Conservation (phyloP, 176 grass and related monocot species). For the Aegilops umbellulata region DNA sequence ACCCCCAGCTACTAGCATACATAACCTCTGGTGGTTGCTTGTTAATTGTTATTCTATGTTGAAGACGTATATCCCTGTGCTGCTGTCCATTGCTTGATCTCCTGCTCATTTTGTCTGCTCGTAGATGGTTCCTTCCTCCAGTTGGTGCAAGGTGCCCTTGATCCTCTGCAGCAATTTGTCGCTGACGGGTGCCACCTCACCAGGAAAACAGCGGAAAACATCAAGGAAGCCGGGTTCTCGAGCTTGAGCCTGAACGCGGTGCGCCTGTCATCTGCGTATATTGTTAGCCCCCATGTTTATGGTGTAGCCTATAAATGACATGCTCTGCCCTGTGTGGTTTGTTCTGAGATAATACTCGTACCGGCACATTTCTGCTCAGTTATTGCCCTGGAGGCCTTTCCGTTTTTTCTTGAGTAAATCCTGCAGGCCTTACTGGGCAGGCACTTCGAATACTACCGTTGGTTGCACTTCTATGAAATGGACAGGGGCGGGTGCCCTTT, state of each 20-base stretch:
- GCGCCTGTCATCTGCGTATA: constrained; percentile 42
- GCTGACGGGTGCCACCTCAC: constrained; percentile 77
- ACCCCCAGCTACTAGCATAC: neutral
- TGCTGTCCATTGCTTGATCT: neutral
- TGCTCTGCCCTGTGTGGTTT: neutral
- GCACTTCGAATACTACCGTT: too few species aligned
- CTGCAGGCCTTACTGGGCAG: too few species aligned
- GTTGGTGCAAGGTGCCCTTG: constrained; percentile 53
- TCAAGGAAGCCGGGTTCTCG: constrained; percentile 59
- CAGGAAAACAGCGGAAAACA: constrained; percentile 63
- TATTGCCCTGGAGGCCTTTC: neutral
- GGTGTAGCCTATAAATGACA: constrained; percentile 77
- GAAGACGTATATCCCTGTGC: neutral
- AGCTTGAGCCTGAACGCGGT: constrained; percentile 39
- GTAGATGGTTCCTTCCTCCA: constrained; percentile 70
- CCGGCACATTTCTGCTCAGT: neutral
- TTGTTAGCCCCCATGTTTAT: constrained; percentile 78
- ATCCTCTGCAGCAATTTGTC: constrained; percentile 73
- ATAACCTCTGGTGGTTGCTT: neutral
- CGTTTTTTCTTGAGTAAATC: too few species aligned
- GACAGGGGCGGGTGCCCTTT: too few species aligned
- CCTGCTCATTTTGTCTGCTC: neutral
- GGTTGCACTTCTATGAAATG: too few species aligned
- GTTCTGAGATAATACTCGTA: neutral
- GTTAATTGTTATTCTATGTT: neutral